These are phyloP conservation scores for Geopyxis carbonaria DNA, from an alignment of 495 filamentous ascomycete genomes.

Conservation along the genomic window DNA sequence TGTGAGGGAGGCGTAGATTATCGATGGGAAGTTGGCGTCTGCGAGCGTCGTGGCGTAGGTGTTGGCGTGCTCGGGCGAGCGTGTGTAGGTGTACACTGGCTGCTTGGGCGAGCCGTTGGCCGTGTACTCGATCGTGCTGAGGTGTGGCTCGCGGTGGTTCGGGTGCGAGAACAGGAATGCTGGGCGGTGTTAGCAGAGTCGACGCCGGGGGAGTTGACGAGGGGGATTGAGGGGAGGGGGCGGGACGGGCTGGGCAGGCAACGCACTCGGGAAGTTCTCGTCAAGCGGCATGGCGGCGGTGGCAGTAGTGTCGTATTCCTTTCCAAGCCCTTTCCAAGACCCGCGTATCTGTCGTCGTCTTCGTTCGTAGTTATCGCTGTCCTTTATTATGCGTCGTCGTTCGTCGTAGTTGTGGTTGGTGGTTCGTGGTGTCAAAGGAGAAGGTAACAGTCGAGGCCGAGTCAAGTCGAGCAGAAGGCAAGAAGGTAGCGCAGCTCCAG, in stretches of 20 bases:
- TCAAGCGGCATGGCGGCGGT: conserved; percentile 45
- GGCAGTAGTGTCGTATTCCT: no score
- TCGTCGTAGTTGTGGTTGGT: no score
- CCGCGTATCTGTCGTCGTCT: no score
- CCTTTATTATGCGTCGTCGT: no score
- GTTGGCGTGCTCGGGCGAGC: conserved; percentile 54
- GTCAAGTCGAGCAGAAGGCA: no score
- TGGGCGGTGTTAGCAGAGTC: conserved; percentile 27
- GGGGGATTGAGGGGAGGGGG: conserved; percentile 1
- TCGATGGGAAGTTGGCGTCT: conserved; percentile 61
- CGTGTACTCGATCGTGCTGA: conserved; percentile 50
- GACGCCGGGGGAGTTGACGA: conserved; percentile 27
- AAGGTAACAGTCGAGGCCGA: no score
- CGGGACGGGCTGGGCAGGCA: not conserved
- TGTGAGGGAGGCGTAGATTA: conserved; percentile 70
- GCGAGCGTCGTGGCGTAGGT: conserved; percentile 72
- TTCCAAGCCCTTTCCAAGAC: no score
- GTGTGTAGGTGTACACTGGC: conserved; percentile 60
- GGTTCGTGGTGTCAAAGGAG: no score
- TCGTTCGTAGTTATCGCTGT: no score
- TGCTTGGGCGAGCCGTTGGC: conserved; percentile 65
- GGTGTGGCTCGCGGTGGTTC: conserved; percentile 26
- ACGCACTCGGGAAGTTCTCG: conserved; percentile 75
- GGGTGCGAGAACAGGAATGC: conserved; percentile 45
- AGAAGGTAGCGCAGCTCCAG: no score